These are phyloP conservation scores for Beta lomatogona DNA, from an alignment of 179 eudicot genomes.

Conservation along the genomic window DNA sequence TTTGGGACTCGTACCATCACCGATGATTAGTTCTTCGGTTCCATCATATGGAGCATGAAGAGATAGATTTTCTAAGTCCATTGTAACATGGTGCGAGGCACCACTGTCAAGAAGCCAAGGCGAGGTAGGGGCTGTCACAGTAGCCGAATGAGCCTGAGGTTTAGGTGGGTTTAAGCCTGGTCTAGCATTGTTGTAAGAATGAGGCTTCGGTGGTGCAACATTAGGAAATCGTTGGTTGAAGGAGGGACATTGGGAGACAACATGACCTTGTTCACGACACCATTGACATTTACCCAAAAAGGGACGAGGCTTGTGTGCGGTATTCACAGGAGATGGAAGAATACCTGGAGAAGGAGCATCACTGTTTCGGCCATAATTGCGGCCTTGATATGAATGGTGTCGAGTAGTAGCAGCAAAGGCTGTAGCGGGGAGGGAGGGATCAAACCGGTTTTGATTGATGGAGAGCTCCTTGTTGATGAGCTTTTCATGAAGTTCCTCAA, in stretches of 20 bases:
- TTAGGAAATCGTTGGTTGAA: not conserved
- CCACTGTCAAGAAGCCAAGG: no score
- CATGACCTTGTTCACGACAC: not conserved
- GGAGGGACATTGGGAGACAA: not conserved
- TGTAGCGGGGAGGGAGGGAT: not conserved
- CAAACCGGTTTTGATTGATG: not conserved
- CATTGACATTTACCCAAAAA: not conserved
- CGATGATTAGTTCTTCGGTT: no score
- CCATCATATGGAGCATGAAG: no score
- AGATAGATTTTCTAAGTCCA: no score
- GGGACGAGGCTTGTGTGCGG: not conserved
- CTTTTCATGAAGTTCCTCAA: not conserved
- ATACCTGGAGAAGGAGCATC: not conserved
- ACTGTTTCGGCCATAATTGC: not conserved
- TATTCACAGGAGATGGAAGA: not conserved
- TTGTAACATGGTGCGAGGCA: no score
- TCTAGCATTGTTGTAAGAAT: no score
- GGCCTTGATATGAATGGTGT: not conserved
- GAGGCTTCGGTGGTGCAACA: not conserved
- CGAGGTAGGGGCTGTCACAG: no score
- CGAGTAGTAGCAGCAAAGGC: not conserved
- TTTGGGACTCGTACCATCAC: no score
- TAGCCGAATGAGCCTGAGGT: no score
- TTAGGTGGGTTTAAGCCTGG: no score
- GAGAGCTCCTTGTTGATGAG: not conserved